phyloP scores from a whole-genome alignment of 2,329 filamentous ascomycete genomes.

The Colletotrichum orbiculare region DNA sequence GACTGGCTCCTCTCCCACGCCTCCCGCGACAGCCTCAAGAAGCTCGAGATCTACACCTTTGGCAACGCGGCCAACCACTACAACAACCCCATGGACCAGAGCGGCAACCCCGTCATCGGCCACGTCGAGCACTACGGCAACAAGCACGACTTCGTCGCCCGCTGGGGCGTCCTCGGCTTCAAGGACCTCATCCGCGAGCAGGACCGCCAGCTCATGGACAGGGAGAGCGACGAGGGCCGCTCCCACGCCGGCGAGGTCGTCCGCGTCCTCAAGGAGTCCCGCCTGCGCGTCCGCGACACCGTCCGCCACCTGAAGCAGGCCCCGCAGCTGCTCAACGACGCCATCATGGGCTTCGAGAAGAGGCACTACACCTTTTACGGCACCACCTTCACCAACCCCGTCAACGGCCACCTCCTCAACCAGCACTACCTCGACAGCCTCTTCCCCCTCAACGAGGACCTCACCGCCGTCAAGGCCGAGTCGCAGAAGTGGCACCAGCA shows the following conservation, averaged over 20 bases:
- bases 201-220: constrained; percentile 9
- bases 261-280: constrained; percentile 67
- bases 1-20: constrained; percentile 83
- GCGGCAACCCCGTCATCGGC: constrained; percentile 66
- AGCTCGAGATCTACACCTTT: constrained; percentile 83
- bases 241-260: constrained; percentile 65
- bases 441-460: constrained; percentile 8
- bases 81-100: constrained; percentile 74
- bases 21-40: constrained; percentile 71
- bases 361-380: constrained; percentile 7
- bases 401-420: neutral
- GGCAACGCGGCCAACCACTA: constrained; percentile 84
- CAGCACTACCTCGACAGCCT: constrained; percentile 13
- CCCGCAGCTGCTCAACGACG: neutral
- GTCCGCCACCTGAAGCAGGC: constrained; percentile 61
- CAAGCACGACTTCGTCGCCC: constrained; percentile 76
- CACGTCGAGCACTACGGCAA: constrained; percentile 87
- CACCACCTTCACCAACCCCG: constrained; percentile 1
- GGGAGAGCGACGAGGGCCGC: constrained; percentile 69
- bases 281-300: constrained; percentile 70
- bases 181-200: constrained; percentile 24
- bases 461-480: too few relatives aligned
- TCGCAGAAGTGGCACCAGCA: constrained; percentile 6
- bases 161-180: constrained; percentile 80
- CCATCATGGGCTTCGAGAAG: constrained; percentile 19